Percentiles rank a stretch among this genome's conserved stretches.
phyloP scores from a whole-genome alignment of 2,329 filamentous ascomycete genomes.

The Aspergillus caelatus region DNA sequence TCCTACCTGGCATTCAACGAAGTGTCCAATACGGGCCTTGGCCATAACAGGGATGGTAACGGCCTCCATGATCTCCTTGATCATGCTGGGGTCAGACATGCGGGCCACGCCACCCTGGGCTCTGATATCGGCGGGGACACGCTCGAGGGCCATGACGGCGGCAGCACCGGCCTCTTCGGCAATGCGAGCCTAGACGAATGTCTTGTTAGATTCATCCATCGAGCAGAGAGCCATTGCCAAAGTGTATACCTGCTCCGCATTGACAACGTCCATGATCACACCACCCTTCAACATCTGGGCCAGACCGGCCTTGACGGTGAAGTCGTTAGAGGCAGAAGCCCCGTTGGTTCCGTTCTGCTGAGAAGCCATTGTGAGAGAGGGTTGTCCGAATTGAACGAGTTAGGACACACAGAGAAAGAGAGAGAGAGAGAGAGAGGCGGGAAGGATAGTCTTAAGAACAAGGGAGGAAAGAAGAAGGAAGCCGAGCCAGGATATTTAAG shows the following conservation, averaged over 20 bases:
- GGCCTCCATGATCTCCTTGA: conserved; percentile 89
- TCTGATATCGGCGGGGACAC: conserved; percentile 94
- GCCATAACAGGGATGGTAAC: conserved; percentile 99
- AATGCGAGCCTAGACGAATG: conserved; percentile 71
- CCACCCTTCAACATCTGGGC: conserved; percentile 99
- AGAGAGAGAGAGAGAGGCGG: conserved; percentile 4
- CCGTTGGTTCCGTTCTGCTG: conserved; percentile 31
- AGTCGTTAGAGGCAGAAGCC: conserved; percentile 55
- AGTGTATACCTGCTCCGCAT: conserved; percentile 71
- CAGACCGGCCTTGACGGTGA: conserved; percentile 90
- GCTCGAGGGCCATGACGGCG: conserved; percentile 98
- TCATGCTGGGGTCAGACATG: conserved; percentile 95
- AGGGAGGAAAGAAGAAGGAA: conserved; percentile 8
- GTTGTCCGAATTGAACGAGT: not conserved
- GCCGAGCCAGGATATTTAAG: conserved; percentile 6
- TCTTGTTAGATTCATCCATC: conserved; percentile 1
- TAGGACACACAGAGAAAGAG: not conserved
- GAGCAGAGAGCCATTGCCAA: not conserved
- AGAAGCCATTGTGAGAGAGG: conserved; percentile 37
- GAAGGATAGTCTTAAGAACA: conserved; percentile 5
- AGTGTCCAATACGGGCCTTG: conserved; percentile 96
- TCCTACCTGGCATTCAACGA: conserved; percentile 85
- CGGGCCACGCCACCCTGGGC: conserved; percentile 89
- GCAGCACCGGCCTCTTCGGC: conserved; percentile 94
- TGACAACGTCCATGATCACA: conserved; percentile 99